Conservation (phyloP, 2,329 filamentous ascomycete genomes). For the Fusarium sambucinum region DNA sequence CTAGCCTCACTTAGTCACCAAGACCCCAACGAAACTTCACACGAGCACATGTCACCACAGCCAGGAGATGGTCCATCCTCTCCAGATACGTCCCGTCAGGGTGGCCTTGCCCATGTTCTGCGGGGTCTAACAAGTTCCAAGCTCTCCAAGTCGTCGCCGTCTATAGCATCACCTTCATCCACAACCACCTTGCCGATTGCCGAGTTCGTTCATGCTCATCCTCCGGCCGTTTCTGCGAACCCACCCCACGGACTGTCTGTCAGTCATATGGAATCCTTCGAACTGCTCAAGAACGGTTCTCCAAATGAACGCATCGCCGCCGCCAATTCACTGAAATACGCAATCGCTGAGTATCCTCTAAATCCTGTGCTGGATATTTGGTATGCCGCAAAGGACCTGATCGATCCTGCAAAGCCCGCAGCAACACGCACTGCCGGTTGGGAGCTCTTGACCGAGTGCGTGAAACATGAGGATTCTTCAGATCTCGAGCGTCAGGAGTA, state of each 20-base stretch:
- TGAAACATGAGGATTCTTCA: constrained; percentile 71
- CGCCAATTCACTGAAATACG: constrained; percentile 67
- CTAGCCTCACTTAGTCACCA: constrained; percentile 47
- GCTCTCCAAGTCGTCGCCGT: constrained; percentile 63
- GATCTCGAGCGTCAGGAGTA: constrained; percentile 75
- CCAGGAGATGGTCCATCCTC: constrained; percentile 68
- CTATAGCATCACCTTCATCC: constrained; percentile 57
- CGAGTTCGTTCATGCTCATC: constrained; percentile 60
- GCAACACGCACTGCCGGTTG: constrained; percentile 71
- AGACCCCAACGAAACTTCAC: constrained; percentile 44
- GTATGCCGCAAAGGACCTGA: constrained; percentile 74
- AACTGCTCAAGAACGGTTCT: constrained; percentile 65
- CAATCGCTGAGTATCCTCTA: constrained; percentile 70
- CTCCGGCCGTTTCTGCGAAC: constrained; percentile 53
- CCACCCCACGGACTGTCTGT: constrained; percentile 59
- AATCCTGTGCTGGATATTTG: constrained; percentile 72
- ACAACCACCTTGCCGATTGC: constrained; percentile 56
- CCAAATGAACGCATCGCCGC: constrained; percentile 68
- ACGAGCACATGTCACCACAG: constrained; percentile 70
- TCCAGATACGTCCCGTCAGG: constrained; percentile 66
- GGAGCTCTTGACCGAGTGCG: constrained; percentile 74
- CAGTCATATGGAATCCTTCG: constrained; percentile 66
- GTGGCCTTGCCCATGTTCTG: constrained; percentile 73
- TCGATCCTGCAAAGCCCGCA: constrained; percentile 67
- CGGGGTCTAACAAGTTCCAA: constrained; percentile 70